These are phyloP conservation scores for Dryadomyces quercus-mongolicae DNA, from an alignment of 2,329 filamentous ascomycete species.

Conservation along the genomic window DNA sequence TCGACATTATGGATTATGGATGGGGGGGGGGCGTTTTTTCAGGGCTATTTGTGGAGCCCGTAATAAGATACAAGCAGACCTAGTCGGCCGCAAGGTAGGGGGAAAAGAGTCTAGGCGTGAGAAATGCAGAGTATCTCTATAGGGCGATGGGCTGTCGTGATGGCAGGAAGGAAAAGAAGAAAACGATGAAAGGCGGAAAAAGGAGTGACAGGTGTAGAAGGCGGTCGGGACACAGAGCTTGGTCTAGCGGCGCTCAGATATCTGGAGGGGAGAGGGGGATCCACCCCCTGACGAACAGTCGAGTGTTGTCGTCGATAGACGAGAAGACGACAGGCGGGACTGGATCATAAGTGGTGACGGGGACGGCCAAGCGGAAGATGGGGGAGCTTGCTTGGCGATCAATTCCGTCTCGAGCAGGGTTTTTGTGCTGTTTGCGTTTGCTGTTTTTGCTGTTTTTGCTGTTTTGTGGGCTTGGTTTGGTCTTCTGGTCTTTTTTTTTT, in stretches of 20 bases:
- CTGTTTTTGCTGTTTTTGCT: neutral
- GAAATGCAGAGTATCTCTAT: neutral
- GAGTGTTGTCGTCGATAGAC: neutral
- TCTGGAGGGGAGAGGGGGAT: neutral
- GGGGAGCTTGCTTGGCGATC: neutral
- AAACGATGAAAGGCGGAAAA: neutral
- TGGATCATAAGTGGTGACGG: neutral
- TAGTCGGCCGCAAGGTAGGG: neutral
- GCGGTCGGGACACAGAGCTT: neutral
- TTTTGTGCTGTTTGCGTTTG: neutral
- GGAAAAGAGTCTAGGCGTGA: neutral
- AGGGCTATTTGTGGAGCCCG: neutral
- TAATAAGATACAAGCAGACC: neutral
- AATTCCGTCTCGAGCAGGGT: neutral
- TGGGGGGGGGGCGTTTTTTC: conserved; percentile 13
- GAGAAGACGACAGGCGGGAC: neutral
- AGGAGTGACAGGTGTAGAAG: neutral
- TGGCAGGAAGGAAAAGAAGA: neutral
- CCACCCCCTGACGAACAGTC: neutral
- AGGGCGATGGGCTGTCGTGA: neutral
- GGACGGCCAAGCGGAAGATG: too few relatives aligned
- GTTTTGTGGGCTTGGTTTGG: neutral
- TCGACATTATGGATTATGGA: conserved; percentile 88
- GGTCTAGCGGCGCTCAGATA: neutral
- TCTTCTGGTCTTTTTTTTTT: neutral